phyloP scores from a whole-genome alignment of 2,329 filamentous ascomycete genomes.

The Trichoderma sp. region DNA sequence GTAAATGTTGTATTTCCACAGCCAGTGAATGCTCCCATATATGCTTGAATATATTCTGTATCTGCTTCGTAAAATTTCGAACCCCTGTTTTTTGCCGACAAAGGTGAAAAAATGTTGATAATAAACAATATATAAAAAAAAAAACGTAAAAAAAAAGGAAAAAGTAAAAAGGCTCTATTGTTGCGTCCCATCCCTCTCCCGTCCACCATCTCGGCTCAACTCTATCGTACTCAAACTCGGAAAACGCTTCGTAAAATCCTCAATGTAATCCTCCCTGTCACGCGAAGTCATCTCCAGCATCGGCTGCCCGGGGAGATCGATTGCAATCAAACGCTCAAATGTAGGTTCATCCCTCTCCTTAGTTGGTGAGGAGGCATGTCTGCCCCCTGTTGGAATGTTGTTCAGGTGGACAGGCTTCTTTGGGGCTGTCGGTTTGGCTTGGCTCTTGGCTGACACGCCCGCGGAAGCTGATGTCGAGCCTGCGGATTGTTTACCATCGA shows the following conservation, averaged over 20 bases:
- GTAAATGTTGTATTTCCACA: conserved; percentile 16
- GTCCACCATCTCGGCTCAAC: conserved; percentile 63
- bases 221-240: conserved; percentile 82
- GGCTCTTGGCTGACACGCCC: conserved; percentile 27
- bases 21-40: conserved; percentile 15
- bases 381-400: conserved; percentile 46
- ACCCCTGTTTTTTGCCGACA: conserved; percentile 1
- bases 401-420: conserved; percentile 62
- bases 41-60: conserved; percentile 16
- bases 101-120: background rate
- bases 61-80: conserved; percentile 14
- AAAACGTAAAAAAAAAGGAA: background rate
- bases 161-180: conserved; percentile 12
- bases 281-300: conserved; percentile 53
- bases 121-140: background rate
- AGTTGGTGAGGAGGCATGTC: conserved; percentile 42
- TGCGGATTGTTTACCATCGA: conserved; percentile 16
- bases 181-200: conserved; percentile 31
- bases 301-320: conserved; percentile 48
- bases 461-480: conserved; percentile 27
- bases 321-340: conserved; percentile 42
- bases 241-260: conserved; percentile 77
- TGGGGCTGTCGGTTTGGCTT: conserved; percentile 51
- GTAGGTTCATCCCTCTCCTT: conserved; percentile 35
- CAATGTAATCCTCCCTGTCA: conserved; percentile 63